These are phyloP conservation scores for Notholithocarpus densiflorus DNA, from an alignment of 306 rosid genomes.

Conservation along the genomic window DNA sequence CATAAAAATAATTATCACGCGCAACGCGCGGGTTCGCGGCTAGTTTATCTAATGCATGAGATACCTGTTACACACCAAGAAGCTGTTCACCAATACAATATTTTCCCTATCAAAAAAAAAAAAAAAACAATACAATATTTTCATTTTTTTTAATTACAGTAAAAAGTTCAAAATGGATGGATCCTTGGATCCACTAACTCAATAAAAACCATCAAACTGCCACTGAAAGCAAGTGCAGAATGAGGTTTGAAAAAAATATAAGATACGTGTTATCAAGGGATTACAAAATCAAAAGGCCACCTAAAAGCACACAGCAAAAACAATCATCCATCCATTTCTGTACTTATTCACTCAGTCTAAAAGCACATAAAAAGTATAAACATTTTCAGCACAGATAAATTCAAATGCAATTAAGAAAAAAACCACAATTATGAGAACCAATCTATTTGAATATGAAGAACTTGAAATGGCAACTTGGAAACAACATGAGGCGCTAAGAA, in stretches of 20 bases:
- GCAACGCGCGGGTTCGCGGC: no score
- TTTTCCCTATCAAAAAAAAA: no score
- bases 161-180: no score
- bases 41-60: no score
- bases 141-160: no score
- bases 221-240: no score
- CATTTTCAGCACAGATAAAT: not conserved
- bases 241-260: not conserved
- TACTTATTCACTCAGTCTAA: not conserved
- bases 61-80: no score
- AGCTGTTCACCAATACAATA: no score
- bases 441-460: not conserved
- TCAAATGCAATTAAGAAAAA: not conserved
- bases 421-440: not conserved
- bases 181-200: no score
- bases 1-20: no score
- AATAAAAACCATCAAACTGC: no score
- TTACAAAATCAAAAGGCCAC: not conserved
- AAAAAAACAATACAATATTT: no score
- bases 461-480: not conserved
- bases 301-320: not conserved
- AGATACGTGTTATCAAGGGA: not conserved
- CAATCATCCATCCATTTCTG: not conserved
- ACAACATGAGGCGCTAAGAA: constrained; percentile 11
- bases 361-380: not conserved